Base-by-base conservation (phyloP, 1,284 basidiomycete species). In the Puccinia novopanici region DNA sequence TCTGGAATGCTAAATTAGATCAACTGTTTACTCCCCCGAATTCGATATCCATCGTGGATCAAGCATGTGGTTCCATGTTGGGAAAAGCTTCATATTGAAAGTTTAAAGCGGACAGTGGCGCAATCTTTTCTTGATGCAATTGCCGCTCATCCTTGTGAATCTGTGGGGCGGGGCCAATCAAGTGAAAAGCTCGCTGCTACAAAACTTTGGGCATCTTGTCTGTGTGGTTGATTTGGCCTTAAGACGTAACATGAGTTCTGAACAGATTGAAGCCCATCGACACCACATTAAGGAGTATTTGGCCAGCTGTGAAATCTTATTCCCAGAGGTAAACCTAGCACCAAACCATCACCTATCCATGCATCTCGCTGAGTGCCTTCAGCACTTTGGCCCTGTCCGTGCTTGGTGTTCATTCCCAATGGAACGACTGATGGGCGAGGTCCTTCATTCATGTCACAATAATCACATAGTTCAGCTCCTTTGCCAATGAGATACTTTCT, bases 21-120 rank as follows among this genome's bases (percentile, higher is more conserved):
- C 63, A 77, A 77, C 30, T n/a, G 10, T 5, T 6, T 48, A 13
- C 75, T 77, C 10, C 75, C 75, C 8, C 45, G 59, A 8, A 77
- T 77, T n/a, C 75, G 42, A 17, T 52, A 67, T 19, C 75, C 75
- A 0, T 52, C 59, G 15, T 67, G 61, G 63, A 27, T 83, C 17
- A 80, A 77, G 12, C 27, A 34, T 0, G 74, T 71, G 0, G 52
- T 78, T 0, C 81, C 52, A 5, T n/a, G 1, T 57, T 83, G 34
- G 82, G 76, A 2, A 70, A 68, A 5, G 65, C 55, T 15, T 59
- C 40, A 0, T 59, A 75, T 61, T 81, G 82, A 27, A 74, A 75
- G 34, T 65, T 82, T 3, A 81, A 77, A 68, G 82, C 82, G 0
- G 67, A 82, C 30, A 83, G 48, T 83, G 82, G 75, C 55, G 77